Percentiles rank a stretch among this genome's conserved stretches.
Evolutionary conservation across 805 yeast species (phyloP).

Genomic region (Hanseniaspora mollemarum): DNA sequence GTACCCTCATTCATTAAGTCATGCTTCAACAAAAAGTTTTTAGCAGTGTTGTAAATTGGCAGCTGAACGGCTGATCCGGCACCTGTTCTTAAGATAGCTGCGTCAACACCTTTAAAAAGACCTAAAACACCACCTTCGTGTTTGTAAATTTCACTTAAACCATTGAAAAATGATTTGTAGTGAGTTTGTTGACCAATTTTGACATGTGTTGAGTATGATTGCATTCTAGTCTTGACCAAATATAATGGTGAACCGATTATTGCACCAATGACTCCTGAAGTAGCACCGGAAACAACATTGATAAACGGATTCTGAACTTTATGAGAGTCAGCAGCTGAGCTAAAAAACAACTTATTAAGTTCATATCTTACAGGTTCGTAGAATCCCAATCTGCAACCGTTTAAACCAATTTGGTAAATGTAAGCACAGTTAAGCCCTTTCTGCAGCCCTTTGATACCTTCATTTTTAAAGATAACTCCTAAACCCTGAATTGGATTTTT

Average conservation of each 20-base stretch:
- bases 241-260: constrained; percentile 82
- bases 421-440: constrained; percentile 85
- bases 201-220: constrained; percentile 61
- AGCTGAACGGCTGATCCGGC: constrained; percentile 91
- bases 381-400: constrained; percentile 88
- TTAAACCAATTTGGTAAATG: constrained; percentile 76
- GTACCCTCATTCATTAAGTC: constrained; percentile 52
- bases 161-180: constrained; percentile 59
- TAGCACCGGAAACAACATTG: constrained; percentile 68
- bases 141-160: constrained; percentile 48
- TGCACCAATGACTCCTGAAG: constrained; percentile 84
- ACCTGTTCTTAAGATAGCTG: constrained; percentile 89
- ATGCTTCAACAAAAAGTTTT: constrained; percentile 45
- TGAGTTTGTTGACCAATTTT: constrained; percentile 87
- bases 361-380: constrained; percentile 74
- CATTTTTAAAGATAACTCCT: constrained; percentile 55
- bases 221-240: constrained; percentile 91
- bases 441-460: constrained; percentile 80
- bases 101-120: constrained; percentile 80
- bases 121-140: constrained; percentile 74
- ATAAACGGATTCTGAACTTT: constrained; percentile 41
- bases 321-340: constrained; percentile 40
- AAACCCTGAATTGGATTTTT: constrained; percentile 81
- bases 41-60: constrained; percentile 76
- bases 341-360: constrained; percentile 42